Evolutionary conservation across 768 basidiomycete species (phyloP), one percentile per base, ranked within the genome.

Genomic region (Fistulinella prunicolor): DNA sequence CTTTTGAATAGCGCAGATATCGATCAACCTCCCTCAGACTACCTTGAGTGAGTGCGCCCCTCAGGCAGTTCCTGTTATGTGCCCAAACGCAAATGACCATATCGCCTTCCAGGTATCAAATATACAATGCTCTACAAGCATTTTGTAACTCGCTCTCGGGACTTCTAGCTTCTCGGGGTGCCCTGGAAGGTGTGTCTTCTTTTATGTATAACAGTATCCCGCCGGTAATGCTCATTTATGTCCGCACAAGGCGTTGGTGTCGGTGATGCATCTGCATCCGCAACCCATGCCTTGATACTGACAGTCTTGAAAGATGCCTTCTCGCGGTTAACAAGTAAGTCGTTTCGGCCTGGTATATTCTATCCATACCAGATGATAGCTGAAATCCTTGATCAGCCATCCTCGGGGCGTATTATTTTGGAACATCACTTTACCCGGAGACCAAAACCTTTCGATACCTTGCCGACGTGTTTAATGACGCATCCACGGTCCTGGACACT

Each of bases 91-190:
- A 9, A 34, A 9, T 45, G 6, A 10, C 19, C n/a, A n/a, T 16
- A 6, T 37, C 13, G 12, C 24, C 17, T 53, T 42, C 38, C 56
- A 86, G 83, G 50, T 86, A 84, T 55, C 84, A 86, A 59, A 67
- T 81, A 13, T 73, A 79, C 54, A 86, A 86, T 53, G 80, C 80
- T 0, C 46, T 83, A 4, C 85, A 86, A 63, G 81, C 83, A 3
- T 86, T 85, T 53, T 86, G 82, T 58, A 86, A 79, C 57, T 83
- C 85, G 0, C 64, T 86, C 3, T 78, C 83, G 0, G 73, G 80
- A 0, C 66, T 86, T 22, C 57, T 86, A 17, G 80, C 85, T 1
- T 85, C 84, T 7, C 71, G 85, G 53, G 84, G 85, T 14, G 76
- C 82, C 3, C 67, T 88, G 6, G 81, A 86, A 74, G 85, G 84